Conservation (phyloP, 768 basidiomycete species). For the Amanita rimosa region DNA sequence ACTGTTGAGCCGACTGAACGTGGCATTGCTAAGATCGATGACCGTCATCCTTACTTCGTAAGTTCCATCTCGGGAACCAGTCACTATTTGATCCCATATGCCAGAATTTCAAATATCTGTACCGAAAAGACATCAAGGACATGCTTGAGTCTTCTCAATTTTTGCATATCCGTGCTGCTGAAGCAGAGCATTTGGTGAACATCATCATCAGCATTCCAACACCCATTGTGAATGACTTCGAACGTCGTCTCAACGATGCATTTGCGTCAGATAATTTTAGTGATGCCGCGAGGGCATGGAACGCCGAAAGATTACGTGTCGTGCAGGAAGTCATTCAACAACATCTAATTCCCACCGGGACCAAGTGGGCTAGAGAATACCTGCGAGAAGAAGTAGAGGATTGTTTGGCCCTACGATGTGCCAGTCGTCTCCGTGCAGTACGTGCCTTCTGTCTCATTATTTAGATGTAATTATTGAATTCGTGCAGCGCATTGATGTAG, state of each 20-base stretch:
- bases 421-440: slow-evolving; percentile 60
- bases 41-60: slow-evolving; percentile 63
- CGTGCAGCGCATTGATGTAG: slow-evolving; percentile 71
- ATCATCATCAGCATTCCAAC: slow-evolving; percentile 59
- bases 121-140: slow-evolving; percentile 59
- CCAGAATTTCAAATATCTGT: slow-evolving; percentile 93
- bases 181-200: slow-evolving; percentile 78
- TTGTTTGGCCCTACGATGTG: slow-evolving; percentile 56
- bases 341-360: slow-evolving; percentile 72
- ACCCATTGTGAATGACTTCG: slow-evolving; percentile 53
- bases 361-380: slow-evolving; percentile 86
- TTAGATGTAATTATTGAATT: slow-evolving; percentile 5
- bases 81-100: slow-evolving; percentile 4
- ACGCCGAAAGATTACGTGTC: slow-evolving; percentile 69
- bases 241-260: slow-evolving; percentile 66
- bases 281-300: slow-evolving; percentile 85
- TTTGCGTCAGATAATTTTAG: slow-evolving; percentile 80
- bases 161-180: slow-evolving; percentile 83
- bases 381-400: slow-evolving; percentile 89
- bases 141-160: slow-evolving; percentile 74
- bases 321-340: slow-evolving; percentile 72
- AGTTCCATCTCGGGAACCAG: slow-evolving; percentile 15
- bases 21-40: slow-evolving; percentile 67
- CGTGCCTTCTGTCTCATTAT: slow-evolving; percentile 12
- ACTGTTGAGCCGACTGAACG: slow-evolving; percentile 82